These are phyloP conservation scores for Trichocladium uniseriatum DNA, from an alignment of 495 filamentous ascomycete genomes.

Conservation along the genomic window DNA sequence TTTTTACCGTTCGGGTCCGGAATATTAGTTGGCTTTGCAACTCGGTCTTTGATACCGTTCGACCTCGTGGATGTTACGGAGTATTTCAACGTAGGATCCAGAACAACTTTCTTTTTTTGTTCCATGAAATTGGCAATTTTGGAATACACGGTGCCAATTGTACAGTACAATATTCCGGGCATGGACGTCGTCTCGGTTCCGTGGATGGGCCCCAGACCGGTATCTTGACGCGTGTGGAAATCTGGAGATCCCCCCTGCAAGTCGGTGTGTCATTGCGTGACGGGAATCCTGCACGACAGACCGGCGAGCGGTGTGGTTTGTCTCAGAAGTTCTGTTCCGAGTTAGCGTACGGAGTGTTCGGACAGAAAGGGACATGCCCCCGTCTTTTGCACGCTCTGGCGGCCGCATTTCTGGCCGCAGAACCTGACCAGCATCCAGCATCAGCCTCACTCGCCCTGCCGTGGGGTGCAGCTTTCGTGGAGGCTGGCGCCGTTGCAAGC, in stretches of 20 bases:
- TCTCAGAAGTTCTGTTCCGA: neutral
- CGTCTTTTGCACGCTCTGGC: no score
- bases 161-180: neutral
- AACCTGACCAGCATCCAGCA: constrained; percentile 7
- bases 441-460: constrained; percentile 8
- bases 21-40: no score
- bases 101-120: no score
- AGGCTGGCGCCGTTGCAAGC: no score
- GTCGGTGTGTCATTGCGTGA: constrained; percentile 1
- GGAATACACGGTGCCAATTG: neutral
- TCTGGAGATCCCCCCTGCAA: neutral
- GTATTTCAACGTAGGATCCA: no score
- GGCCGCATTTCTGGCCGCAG: constrained; percentile 26
- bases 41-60: no score
- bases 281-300: neutral
- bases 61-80: no score
- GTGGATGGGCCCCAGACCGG: no score
- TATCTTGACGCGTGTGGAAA: no score
- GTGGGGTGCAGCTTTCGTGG: neutral
- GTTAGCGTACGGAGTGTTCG: no score
- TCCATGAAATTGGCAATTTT: neutral
- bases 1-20: no score
- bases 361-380: neutral
- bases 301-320: neutral
- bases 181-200: no score